Percentiles rank a stretch among this genome's conserved stretches.
phyloP scores from a whole-genome alignment of 805 yeast species.

The Zygoascus tannicola region DNA sequence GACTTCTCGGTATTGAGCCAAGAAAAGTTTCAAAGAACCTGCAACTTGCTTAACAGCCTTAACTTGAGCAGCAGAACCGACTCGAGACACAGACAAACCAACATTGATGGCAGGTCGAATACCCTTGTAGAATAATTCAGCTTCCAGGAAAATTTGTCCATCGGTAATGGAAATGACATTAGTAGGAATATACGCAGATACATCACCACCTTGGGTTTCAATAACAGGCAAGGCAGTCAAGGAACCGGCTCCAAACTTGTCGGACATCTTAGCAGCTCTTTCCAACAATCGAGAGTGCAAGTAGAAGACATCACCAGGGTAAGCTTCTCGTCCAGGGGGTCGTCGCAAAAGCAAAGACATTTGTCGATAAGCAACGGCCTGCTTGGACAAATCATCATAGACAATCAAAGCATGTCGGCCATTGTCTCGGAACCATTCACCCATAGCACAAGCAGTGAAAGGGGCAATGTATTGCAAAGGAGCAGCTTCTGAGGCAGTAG shows the following conservation, averaged over 20 bases:
- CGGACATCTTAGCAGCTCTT: slow-evolving; percentile 97
- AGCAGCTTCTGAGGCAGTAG: slow-evolving; percentile 99
- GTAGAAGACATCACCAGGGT: slow-evolving; percentile 96
- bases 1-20: slow-evolving; percentile 99
- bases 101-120: slow-evolving; percentile 99
- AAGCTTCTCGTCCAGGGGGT: slow-evolving; percentile 96
- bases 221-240: slow-evolving; percentile 93
- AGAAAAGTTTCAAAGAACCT: slow-evolving; percentile 98
- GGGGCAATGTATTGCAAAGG: slow-evolving; percentile 99
- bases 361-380: slow-evolving; percentile 99
- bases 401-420: slow-evolving; percentile 95
- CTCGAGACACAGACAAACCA: slow-evolving; percentile 99
- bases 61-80: slow-evolving; percentile 99
- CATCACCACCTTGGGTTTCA: slow-evolving; percentile 99
- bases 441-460: slow-evolving; percentile 98
- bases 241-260: slow-evolving; percentile 83
- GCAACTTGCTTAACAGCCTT: slow-evolving; percentile 99
- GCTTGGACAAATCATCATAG: slow-evolving; percentile 98
- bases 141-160: slow-evolving; percentile 98
- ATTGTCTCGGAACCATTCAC: slow-evolving; percentile 99
- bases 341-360: slow-evolving; percentile 94
- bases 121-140: slow-evolving; percentile 99
- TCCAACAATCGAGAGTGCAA: slow-evolving; percentile 90
- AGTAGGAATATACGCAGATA: slow-evolving; percentile 95
- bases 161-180: slow-evolving; percentile 96